Evolutionary conservation across 1,284 basidiomycete species (phyloP).

Genomic region (Microbotryum saponariae): DNA sequence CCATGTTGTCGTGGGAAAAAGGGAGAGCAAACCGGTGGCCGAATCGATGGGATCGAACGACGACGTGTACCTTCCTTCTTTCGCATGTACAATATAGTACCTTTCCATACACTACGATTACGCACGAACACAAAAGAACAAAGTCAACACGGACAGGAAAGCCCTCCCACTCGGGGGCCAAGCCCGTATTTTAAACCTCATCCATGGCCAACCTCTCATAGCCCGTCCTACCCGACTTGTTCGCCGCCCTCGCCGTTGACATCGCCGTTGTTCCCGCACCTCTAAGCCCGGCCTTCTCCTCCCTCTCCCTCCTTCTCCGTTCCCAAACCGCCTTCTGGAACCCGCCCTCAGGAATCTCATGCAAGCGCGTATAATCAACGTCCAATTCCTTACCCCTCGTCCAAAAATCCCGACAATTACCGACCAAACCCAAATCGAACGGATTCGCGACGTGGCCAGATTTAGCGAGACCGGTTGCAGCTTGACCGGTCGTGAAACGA

Average conservation of each 20-base stretch:
- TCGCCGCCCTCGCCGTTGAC: background rate
- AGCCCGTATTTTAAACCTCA: slow-evolving; percentile 1
- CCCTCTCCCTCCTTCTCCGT: slow-evolving; percentile 13
- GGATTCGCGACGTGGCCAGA: slow-evolving; percentile 66
- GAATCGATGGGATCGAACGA: too few relatives aligned
- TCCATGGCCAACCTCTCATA: slow-evolving; percentile 28
- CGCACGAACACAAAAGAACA: too few relatives aligned
- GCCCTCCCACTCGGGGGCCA: too few relatives aligned
- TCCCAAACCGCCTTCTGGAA: slow-evolving; percentile 12
- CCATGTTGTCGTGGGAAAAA: too few relatives aligned
- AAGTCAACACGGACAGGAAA: too few relatives aligned
- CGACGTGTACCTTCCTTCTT: too few relatives aligned
- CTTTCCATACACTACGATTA: too few relatives aligned
- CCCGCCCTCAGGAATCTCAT: slow-evolving; percentile 61
- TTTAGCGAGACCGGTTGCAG: slow-evolving; percentile 64
- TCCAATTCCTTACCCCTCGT: slow-evolving; percentile 70
- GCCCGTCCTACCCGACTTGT: background rate
- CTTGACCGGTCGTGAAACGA: slow-evolving; percentile 81
- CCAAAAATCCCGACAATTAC: slow-evolving; percentile 97
- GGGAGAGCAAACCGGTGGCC: too few relatives aligned
- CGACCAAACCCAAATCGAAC: slow-evolving; percentile 74
- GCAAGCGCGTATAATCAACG: slow-evolving; percentile 80
- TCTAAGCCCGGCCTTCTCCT: slow-evolving; percentile 1
- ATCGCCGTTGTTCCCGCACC: background rate
- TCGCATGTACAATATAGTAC: too few relatives aligned